These are phyloP conservation scores for Pythium dissotocum DNA, from an alignment of 352 stramenopile genomes.

Conservation along the genomic window DNA sequence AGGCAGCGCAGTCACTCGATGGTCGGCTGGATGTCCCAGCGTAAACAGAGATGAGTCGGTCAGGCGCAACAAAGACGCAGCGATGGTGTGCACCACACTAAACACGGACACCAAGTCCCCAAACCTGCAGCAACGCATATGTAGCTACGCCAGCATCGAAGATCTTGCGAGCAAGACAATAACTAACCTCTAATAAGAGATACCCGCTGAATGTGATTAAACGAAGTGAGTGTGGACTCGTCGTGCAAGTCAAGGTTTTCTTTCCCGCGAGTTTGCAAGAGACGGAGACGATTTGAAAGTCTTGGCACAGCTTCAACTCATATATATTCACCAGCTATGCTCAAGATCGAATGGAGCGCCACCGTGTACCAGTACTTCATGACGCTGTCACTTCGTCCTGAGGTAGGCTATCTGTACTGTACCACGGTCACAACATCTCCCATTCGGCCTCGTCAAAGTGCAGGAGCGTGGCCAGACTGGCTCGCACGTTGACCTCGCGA, in stretches of 20 bases:
- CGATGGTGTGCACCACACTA: slow-evolving; percentile 6
- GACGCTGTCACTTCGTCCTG: not conserved
- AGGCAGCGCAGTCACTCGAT: not conserved
- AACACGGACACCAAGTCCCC: slow-evolving; percentile 7
- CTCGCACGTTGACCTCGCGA: slow-evolving; percentile 63
- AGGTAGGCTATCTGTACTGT: not conserved
- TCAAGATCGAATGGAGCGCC: too few species aligned
- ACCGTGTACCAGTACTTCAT: too few species aligned
- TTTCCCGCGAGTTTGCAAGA: not conserved
- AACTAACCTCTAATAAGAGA: not conserved
- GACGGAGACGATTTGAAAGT: not conserved
- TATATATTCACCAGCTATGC: not conserved
- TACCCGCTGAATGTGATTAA: not conserved
- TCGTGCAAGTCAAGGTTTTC: slow-evolving; percentile 7
- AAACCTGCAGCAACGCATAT: not conserved
- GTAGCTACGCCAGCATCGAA: too few species aligned
- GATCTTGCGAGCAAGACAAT: too few species aligned
- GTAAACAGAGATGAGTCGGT: slow-evolving; percentile 7
- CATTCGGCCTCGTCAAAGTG: slow-evolving; percentile 42
- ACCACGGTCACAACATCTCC: not conserved
- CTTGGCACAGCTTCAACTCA: not conserved
- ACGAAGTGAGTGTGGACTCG: not conserved
- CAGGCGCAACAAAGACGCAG: not conserved
- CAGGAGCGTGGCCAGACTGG: slow-evolving; percentile 64
- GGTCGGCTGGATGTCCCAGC: not conserved